A percentile compares a stretch with the other conserved stretches of the same genome.
phyloP scores from a whole-genome alignment of 1,284 basidiomycete species.

The Leccinum subspadiceum region DNA sequence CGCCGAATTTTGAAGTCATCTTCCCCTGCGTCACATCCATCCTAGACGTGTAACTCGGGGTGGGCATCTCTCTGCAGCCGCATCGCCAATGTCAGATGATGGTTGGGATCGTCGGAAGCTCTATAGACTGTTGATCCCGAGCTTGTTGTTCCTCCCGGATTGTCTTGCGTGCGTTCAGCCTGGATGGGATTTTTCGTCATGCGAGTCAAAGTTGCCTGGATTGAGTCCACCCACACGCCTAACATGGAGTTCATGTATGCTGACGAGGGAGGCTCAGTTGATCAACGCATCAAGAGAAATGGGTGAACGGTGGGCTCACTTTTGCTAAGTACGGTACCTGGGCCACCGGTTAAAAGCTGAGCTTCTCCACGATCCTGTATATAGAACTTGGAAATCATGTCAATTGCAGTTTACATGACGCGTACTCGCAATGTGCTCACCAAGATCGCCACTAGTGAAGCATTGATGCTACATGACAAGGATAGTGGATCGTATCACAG shows the following conservation, averaged over 20 bases:
- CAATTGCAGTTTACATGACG: neutral
- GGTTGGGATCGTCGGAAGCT: constrained; percentile 15
- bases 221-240: constrained; percentile 4
- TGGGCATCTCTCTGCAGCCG: neutral
- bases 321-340: constrained; percentile 15
- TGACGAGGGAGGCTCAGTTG: neutral
- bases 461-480: constrained; percentile 14
- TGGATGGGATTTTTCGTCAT: neutral
- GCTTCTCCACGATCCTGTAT: constrained; percentile 4
- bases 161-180: constrained; percentile 16
- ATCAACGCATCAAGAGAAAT: neutral
- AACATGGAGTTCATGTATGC: constrained; percentile 11
- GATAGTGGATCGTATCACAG: neutral
- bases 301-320: constrained; percentile 2
- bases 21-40: neutral
- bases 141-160: constrained; percentile 16
- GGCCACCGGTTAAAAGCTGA: constrained; percentile 8
- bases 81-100: constrained; percentile 3
- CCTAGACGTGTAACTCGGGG: neutral
- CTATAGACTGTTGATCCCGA: constrained; percentile 2
- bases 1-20: neutral
- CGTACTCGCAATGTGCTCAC: constrained; percentile 7
- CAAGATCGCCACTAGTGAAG: constrained; percentile 9
- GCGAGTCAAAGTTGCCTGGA: neutral
- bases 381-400: constrained; percentile 10